Conservation (phyloP, 2,329 filamentous ascomycete genomes). For the Colletotrichum liaoningense region DNA sequence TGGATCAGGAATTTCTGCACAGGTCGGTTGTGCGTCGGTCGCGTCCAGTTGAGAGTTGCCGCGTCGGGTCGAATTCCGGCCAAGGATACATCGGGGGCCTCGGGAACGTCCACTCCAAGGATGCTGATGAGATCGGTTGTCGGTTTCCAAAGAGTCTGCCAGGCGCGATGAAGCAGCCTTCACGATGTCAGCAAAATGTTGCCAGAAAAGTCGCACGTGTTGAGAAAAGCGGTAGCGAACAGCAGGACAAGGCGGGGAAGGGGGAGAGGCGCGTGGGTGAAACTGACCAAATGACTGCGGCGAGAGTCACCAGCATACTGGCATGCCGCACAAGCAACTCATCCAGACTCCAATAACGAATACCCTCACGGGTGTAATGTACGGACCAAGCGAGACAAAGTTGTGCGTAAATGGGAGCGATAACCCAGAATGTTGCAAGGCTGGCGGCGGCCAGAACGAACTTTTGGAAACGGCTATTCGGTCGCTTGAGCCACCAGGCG, state of each 20-base stretch:
- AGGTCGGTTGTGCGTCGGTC: constrained; percentile 71
- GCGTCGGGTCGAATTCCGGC: constrained; percentile 90
- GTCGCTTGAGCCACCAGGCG: constrained; percentile 38
- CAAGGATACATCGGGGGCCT: constrained; percentile 88
- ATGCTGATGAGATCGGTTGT: constrained; percentile 92
- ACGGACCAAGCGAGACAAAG: constrained; percentile 33
- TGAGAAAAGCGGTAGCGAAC: not conserved
- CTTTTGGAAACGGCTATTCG: constrained; percentile 30
- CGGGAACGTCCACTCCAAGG: constrained; percentile 92
- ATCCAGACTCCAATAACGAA: constrained; percentile 54
- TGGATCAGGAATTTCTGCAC: constrained; percentile 92
- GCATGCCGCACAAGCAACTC: constrained; percentile 60
- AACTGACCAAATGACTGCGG: constrained; percentile 65
- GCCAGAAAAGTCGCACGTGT: constrained; percentile 7
- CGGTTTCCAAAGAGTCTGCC: constrained; percentile 89
- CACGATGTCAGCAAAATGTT: not conserved
- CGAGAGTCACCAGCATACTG: constrained; percentile 66
- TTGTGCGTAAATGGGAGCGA: constrained; percentile 33
- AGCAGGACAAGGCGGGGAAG: constrained; percentile 12
- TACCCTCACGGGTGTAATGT: constrained; percentile 34
- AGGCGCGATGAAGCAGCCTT: constrained; percentile 87
- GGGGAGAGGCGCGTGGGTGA: constrained; percentile 3
- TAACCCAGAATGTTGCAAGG: constrained; percentile 34
- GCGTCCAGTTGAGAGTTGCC: constrained; percentile 91
- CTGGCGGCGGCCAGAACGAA: constrained; percentile 31